Evolutionary conservation across 495 filamentous ascomycete species (phyloP).

Genomic region (Neurospora pannonica): DNA sequence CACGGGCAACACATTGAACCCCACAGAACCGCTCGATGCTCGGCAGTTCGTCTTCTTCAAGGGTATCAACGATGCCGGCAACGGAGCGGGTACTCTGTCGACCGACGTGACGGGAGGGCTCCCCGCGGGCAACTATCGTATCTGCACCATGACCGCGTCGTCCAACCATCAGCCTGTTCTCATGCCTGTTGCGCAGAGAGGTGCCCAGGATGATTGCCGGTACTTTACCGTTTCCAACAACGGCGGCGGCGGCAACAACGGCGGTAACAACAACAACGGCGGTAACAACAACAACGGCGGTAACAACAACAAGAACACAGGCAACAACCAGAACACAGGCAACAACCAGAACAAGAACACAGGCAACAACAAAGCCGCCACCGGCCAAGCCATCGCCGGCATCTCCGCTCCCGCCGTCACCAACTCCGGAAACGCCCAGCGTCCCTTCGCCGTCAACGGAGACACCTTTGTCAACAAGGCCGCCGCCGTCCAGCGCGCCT

Average conservation of each 20-base stretch:
- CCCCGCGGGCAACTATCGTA: constrained; percentile 56
- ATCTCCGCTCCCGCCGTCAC: constrained; percentile 24
- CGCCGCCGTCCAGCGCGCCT: constrained; percentile 33
- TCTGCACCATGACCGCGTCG: constrained; percentile 62
- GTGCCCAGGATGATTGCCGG: constrained; percentile 62
- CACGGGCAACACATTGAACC: constrained; percentile 41
- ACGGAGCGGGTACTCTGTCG: constrained; percentile 50
- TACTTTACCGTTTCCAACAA: constrained; percentile 43
- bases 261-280: constrained; percentile 7
- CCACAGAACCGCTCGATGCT: constrained; percentile 43
- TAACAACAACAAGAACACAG: constrained; percentile 1
- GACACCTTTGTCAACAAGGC: constrained; percentile 37
- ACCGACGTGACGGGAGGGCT: constrained; percentile 54
- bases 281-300: constrained; percentile 4
- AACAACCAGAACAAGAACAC: background rate
- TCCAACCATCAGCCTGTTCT: constrained; percentile 68
- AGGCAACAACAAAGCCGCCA: background rate
- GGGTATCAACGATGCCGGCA: constrained; percentile 63
- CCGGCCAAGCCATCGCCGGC: constrained; percentile 20
- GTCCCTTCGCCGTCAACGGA: constrained; percentile 43
- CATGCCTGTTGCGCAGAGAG: constrained; percentile 70
- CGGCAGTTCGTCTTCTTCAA: constrained; percentile 64
- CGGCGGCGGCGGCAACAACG: constrained; percentile 10
- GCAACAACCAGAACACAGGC: constrained; percentile 3
- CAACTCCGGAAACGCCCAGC: constrained; percentile 30